Base-by-base conservation (phyloP, 176 grass and related monocot species). In the Typha latifolia region DNA sequence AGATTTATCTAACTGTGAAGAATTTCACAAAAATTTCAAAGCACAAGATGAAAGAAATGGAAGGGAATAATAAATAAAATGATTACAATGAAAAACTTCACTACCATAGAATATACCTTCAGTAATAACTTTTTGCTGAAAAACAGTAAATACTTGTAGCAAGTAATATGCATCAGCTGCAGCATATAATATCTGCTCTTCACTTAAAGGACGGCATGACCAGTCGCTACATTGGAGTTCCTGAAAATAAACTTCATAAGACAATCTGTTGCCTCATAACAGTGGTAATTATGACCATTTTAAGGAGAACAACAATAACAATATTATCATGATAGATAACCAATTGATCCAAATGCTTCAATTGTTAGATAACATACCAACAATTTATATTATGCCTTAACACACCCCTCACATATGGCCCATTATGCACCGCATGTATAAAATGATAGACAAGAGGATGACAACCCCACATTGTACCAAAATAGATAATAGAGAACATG, bases 161-260 rank as follows among this genome's bases (percentile, higher is more conserved):
- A 99, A 83, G 69, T 90, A 99, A 72, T 87, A 93, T 19, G 94
- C 83, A 90, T 99, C 89, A n/a, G 76, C 78, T 77, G 94, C 89
- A 93, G 94, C 89, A 90, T 99, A 99, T 59, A 78, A 68, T 87
- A 90, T 87, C 74, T 93, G 94, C 24, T 85, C 81, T 85, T 90
- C 70, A 64, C 81, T 99, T 29, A 99, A 78, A 32, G 94, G 94
- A 1, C 89, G 83, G 27, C 73, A 79, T 47, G 89, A 93, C 94
- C 94, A 93, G 83, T 99, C 94, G 80, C 89, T 99, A 76, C 94
- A 99, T 49, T 99, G 94, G 48, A 99, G 82, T 83, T 99, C 94
- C 94, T 99, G 70, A 80, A 69, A 53, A 49, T 22, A 75, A 68
- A 66, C 27, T 4, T 31, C 4, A 20, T 48, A 18, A 77, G 73